These are phyloP conservation scores for Aspergillus proliferans DNA, from an alignment of 2,329 filamentous ascomycete species.

Conservation along the genomic window DNA sequence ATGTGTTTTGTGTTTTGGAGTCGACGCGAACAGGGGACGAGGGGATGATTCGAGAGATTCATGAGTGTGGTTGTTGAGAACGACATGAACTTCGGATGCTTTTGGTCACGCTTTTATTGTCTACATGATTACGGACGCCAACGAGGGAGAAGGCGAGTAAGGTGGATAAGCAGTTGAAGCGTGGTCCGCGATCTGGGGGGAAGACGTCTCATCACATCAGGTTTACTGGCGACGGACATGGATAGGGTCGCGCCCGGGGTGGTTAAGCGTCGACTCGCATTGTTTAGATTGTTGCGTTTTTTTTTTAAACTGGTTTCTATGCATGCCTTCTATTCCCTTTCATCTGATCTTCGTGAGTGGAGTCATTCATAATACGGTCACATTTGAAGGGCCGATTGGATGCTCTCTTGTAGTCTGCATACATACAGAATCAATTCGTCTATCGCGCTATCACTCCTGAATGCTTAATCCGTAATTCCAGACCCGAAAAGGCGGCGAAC, in stretches of 20 bases:
- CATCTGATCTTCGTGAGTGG: not conserved
- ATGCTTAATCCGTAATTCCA: too few relatives aligned
- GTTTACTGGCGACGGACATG: conserved; percentile 37
- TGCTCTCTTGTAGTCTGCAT: too few relatives aligned
- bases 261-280: conserved; percentile 36
- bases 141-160: not conserved
- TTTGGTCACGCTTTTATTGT: conserved; percentile 9
- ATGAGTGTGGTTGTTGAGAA: not conserved
- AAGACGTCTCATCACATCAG: conserved; percentile 9
- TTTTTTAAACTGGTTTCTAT: conserved; percentile 9
- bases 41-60: conserved; percentile 10
- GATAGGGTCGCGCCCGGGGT: conserved; percentile 44
- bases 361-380: not conserved
- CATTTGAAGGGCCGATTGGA: too few relatives aligned
- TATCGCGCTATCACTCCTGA: too few relatives aligned
- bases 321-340: not conserved
- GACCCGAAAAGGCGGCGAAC: too few relatives aligned
- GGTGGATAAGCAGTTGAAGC: not conserved
- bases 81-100: conserved; percentile 2
- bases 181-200: conserved; percentile 2
- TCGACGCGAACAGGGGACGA: conserved; percentile 26
- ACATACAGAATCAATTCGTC: too few relatives aligned
- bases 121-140: not conserved
- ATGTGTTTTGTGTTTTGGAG: conserved; percentile 5
- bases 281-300: conserved; percentile 11